Conservation (phyloP, 163 green algal species). For the Trebouxia gelatinosa region DNA sequence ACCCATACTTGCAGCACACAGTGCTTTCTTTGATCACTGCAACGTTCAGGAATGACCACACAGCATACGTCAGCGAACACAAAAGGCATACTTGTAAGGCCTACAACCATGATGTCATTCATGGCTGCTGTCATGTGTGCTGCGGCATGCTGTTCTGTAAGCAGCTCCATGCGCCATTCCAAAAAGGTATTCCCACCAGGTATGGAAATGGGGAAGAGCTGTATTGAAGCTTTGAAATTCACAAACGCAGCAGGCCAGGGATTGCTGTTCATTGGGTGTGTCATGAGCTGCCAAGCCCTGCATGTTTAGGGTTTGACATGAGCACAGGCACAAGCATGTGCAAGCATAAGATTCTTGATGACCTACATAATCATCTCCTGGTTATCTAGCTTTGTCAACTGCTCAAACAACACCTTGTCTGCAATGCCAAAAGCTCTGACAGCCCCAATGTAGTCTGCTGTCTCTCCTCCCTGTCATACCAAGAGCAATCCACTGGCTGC, state of each 20-base stretch:
- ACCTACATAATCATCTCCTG: conserved; percentile 31
- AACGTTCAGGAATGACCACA: no score
- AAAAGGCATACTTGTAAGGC: conserved; percentile 23
- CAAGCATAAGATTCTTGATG: not conserved
- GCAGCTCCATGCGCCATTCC: conserved; percentile 31
- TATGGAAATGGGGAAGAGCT: not conserved
- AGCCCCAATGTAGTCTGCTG: conserved; percentile 26
- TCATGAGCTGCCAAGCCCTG: conserved; percentile 2
- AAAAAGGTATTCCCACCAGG: not conserved
- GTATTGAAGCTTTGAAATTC: conserved; percentile 10
- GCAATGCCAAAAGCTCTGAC: conserved; percentile 33
- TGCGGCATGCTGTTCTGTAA: conserved; percentile 28
- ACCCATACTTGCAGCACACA: no score
- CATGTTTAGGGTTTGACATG: not conserved
- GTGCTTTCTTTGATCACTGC: no score
- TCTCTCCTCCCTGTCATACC: conserved; percentile 17
- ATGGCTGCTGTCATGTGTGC: conserved; percentile 24
- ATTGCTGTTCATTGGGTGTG: conserved; percentile 17
- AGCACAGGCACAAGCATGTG: not conserved
- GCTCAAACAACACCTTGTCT: conserved; percentile 34
- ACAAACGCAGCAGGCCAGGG: not conserved
- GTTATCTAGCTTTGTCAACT: conserved; percentile 28
- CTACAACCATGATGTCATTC: conserved; percentile 30
- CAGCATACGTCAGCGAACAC: no score
- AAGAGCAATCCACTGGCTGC: no score